Evolutionary conservation across 768 basidiomycete species (phyloP), one percentile per base, ranked within the genome.

Genomic region (Trametes cinnabarina): DNA sequence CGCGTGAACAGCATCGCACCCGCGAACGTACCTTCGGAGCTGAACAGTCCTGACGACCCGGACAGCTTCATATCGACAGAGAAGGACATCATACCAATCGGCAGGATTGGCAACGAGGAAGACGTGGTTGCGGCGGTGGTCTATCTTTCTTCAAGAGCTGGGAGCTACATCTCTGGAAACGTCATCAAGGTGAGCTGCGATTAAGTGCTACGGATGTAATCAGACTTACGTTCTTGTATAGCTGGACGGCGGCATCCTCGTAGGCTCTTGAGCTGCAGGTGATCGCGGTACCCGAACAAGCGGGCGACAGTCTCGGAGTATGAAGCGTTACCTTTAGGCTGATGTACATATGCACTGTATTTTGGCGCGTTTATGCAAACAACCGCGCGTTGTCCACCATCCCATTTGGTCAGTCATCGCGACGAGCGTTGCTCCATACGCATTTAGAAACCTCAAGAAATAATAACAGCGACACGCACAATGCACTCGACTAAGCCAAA

Each of bases 1-100:
- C 60, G 60, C 41, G 60, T 61, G 28, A 64, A 61, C 41, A 55
- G 51, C 39, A 54, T 64, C 53, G 63, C 63, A 15, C 53, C 57
- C 7, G 63, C 59, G 41, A 57, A 60, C 50, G 48, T 64, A 20
- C 63, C 63, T 5, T 44, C 47, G 15, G 63, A 64, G 52, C 57
- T 61, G 47, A 61, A 64, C 52, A 51, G 60, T 32, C 47, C 55
- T 11, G 46, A 48, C 17, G 49, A 60, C 47, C 62, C 62, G 17
- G n/a, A 51, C n/a, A 63, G 62, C 55, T 60, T 63, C 58, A 60
- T 63, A 22, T 37, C 58, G 40, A 42, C 30, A 55, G 23, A 25
- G 23, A 25, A 26, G 40, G 51, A 57, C 22, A 25, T 23, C 22
- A 54, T 63, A 20, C 62, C 62, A 23, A 49, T 63, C 22, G 62